Conservation (phyloP, 2,329 filamentous ascomycete species). For the Neofusicoccum parvum region DNA sequence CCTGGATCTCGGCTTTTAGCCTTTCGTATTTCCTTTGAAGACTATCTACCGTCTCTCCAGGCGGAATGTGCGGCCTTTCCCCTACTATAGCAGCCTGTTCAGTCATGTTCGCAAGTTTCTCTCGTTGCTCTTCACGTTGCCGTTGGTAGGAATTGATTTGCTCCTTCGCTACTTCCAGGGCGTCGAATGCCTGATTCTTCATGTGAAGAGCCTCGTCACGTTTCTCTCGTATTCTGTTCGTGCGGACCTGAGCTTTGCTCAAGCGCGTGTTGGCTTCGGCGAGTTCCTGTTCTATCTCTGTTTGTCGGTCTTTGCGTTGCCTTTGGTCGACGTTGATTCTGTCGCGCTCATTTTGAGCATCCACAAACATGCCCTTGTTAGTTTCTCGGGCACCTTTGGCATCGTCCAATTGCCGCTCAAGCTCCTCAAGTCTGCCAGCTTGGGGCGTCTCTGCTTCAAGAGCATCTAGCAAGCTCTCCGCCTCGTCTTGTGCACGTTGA, state of each 20-base stretch:
- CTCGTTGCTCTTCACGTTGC: conserved; percentile 32
- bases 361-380: conserved; percentile 48
- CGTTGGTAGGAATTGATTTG: conserved; percentile 32
- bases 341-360: conserved; percentile 50
- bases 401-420: conserved; percentile 56
- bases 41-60: conserved; percentile 34
- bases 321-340: conserved; percentile 41
- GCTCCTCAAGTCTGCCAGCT: conserved; percentile 56
- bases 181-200: conserved; percentile 46
- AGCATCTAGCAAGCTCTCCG: conserved; percentile 66
- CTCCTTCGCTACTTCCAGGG: conserved; percentile 36
- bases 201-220: conserved; percentile 40
- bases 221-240: conserved; percentile 33
- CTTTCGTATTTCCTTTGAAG: conserved; percentile 35
- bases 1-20: conserved; percentile 32
- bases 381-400: conserved; percentile 49
- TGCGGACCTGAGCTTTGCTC: conserved; percentile 34
- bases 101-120: conserved; percentile 29
- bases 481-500: conserved; percentile 63
- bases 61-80: conserved; percentile 33
- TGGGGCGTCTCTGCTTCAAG: conserved; percentile 60
- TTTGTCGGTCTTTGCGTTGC: conserved; percentile 34
- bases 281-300: conserved; percentile 30
- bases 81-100: conserved; percentile 28
- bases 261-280: conserved; percentile 26